These are phyloP conservation scores for Carex pumila DNA, from an alignment of 176 grass and related monocot species.

Conservation along the genomic window DNA sequence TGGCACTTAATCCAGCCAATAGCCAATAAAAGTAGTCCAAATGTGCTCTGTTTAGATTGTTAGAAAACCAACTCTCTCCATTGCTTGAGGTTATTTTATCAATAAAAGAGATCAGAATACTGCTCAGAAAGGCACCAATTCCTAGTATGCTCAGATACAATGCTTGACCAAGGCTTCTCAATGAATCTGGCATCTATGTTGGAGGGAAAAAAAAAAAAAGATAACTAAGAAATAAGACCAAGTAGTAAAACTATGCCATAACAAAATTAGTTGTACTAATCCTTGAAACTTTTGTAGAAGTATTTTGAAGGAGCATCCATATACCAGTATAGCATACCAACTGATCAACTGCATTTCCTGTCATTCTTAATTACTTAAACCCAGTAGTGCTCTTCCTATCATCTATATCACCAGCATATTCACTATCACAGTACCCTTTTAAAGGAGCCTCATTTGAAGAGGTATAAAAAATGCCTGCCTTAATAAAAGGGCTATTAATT, in stretches of 20 bases:
- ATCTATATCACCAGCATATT: no score
- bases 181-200: slow-evolving; percentile 26
- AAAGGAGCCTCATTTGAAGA: no score
- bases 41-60: slow-evolving; percentile 34
- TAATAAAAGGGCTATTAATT: neutral
- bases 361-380: no score
- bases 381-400: no score
- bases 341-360: no score
- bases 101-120: slow-evolving; percentile 8
- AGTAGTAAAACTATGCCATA: no score
- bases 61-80: slow-evolving; percentile 28
- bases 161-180: slow-evolving; percentile 36
- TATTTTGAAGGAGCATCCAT: neutral
- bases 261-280: neutral
- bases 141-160: slow-evolving; percentile 25
- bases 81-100: slow-evolving; percentile 17
- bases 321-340: no score
- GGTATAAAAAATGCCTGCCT: no score
- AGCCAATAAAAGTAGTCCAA: slow-evolving; percentile 36
- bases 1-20: slow-evolving; percentile 13
- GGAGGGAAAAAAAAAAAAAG: slow-evolving; percentile 20
- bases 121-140: slow-evolving; percentile 14
- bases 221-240: neutral
- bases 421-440: no score
- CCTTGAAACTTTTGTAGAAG: neutral